Evolutionary conservation across 768 basidiomycete genomes (phyloP).

Genomic region (Suillus brevipes): DNA sequence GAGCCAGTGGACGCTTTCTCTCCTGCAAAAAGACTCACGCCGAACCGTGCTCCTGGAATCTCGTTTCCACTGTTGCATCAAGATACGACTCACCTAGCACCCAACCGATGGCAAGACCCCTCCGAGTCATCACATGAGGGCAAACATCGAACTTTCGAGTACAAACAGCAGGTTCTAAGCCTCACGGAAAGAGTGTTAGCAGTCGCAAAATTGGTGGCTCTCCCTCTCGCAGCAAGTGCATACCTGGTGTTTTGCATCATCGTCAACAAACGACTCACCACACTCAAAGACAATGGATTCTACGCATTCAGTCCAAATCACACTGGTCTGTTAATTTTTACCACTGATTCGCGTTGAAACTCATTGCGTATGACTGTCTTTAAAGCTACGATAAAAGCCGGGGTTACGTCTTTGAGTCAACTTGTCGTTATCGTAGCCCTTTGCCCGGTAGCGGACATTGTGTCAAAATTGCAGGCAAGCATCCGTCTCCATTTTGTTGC

Average conservation of each 20-base stretch:
- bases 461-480: constrained; percentile 23
- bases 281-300: constrained; percentile 26
- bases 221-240: constrained; percentile 29
- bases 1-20: neutral
- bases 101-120: neutral
- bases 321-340: constrained; percentile 15
- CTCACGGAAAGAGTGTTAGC: neutral
- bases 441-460: constrained; percentile 17
- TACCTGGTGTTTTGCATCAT: constrained; percentile 31
- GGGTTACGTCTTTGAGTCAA: constrained; percentile 29
- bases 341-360: neutral
- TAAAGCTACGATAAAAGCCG: constrained; percentile 30
- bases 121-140: neutral
- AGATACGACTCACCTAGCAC: neutral
- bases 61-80: neutral
- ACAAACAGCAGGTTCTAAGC: neutral
- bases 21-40: neutral
- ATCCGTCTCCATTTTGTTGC: neutral
- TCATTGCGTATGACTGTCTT: neutral
- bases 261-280: constrained; percentile 25
- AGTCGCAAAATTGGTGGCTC: constrained; percentile 14
- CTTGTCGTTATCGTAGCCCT: constrained; percentile 29
- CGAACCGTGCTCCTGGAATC: neutral
- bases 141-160: neutral
- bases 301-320: constrained; percentile 23